Percentiles rank a stretch among this genome's conserved stretches.
phyloP scores from a whole-genome alignment of 345 rosid species.

The Euphorbia peplus region DNA sequence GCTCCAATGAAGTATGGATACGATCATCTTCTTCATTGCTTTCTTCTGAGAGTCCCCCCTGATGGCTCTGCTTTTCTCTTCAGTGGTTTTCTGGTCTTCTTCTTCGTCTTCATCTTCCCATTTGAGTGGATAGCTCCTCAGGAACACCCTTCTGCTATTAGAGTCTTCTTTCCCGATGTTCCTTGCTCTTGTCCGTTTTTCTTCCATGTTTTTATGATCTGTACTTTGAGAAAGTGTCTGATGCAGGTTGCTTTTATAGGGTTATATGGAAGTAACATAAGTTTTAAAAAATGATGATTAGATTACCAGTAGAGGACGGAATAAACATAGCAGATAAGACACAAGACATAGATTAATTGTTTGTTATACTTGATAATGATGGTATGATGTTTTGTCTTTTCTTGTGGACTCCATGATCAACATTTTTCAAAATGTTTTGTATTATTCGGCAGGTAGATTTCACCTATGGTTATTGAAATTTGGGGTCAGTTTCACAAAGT shows the following conservation, averaged over 20 bases:
- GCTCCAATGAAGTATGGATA: conserved; percentile 39
- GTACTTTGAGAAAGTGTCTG: neutral
- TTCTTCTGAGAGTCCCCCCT: conserved; percentile 21
- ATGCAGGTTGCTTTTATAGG: conserved; percentile 4
- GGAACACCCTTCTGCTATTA: conserved; percentile 40
- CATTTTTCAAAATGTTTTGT: no score
- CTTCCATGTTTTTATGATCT: conserved; percentile 18
- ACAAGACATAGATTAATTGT: conserved; percentile 11
- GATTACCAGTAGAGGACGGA: conserved; percentile 6
- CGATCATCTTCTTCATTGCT: conserved; percentile 37
- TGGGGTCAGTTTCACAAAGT: no score
- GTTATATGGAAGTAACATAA: neutral
- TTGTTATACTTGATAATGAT: conserved; percentile 13
- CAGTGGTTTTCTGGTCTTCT: conserved; percentile 5
- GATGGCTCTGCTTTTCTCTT: conserved; percentile 14
- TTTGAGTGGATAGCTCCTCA: conserved; percentile 60
- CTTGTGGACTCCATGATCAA: neutral
- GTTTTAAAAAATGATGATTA: neutral
- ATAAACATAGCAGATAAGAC: conserved; percentile 9
- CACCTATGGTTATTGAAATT: no score
- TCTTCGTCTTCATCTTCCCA: conserved; percentile 40
- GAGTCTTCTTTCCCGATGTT: conserved; percentile 49
- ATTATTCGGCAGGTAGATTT: no score
- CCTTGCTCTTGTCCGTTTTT: conserved; percentile 27
- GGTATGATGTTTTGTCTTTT: conserved; percentile 22